phyloP scores from a whole-genome alignment of 73 alveolate species.

The Paramecium sexaurelia region DNA sequence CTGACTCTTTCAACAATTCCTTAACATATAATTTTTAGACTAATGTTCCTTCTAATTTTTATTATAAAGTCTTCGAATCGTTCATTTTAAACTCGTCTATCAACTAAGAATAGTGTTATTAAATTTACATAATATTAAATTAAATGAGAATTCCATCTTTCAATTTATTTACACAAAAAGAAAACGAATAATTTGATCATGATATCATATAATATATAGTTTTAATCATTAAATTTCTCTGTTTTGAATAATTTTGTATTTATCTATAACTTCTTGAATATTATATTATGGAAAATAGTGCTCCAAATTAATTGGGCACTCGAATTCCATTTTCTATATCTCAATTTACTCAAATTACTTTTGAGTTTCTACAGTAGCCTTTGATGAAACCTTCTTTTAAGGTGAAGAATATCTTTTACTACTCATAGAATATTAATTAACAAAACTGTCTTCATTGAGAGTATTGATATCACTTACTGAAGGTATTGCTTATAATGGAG shows the following conservation, averaged over 20 bases:
- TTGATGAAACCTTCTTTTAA: background rate
- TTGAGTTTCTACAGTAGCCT: background rate
- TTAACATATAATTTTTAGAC: background rate
- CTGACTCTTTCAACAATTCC: background rate
- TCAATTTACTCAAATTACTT: background rate
- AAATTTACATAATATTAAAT: constrained; percentile 6
- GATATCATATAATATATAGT: background rate
- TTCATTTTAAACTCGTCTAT: constrained; percentile 9
- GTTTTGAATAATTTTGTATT: background rate
- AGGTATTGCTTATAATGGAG: background rate
- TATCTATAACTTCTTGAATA: background rate
- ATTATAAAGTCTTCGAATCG: background rate
- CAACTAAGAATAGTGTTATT: background rate
- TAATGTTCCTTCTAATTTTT: background rate
- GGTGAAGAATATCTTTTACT: constrained; percentile 11
- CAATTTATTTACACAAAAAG: background rate
- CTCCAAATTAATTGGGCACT: background rate
- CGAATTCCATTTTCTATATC: background rate
- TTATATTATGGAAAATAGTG: background rate
- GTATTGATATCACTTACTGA: background rate
- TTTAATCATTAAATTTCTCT: background rate
- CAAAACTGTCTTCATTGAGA: background rate
- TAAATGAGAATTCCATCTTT: background rate
- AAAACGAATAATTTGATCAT: background rate
- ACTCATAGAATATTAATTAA: background rate